These are phyloP conservation scores for Lasiodiplodia sp. DNA, from an alignment of 2,329 filamentous ascomycete species.

Conservation along the genomic window DNA sequence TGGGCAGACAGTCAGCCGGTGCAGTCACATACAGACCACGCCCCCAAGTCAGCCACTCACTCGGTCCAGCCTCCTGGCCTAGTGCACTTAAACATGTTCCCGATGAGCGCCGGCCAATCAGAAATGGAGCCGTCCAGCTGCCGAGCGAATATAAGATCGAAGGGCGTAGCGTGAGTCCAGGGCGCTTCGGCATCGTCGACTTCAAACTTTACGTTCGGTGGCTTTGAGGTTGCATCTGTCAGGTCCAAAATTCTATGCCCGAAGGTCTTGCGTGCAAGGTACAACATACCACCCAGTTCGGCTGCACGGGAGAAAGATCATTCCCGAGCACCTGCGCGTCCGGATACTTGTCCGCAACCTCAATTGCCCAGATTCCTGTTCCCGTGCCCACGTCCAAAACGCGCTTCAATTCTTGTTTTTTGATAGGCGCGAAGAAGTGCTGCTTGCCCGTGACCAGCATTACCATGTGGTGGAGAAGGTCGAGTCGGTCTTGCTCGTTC, in stretches of 20 bases:
- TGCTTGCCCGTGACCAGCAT: slow-evolving; percentile 39
- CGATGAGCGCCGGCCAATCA: slow-evolving; percentile 61
- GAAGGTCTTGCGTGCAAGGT: no score
- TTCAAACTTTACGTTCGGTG: slow-evolving; percentile 67
- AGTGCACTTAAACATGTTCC: slow-evolving; percentile 45
- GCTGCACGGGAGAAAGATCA: slow-evolving; percentile 60
- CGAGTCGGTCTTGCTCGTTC: slow-evolving; percentile 46
- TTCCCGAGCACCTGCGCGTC: slow-evolving; percentile 34
- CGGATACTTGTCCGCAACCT: slow-evolving; percentile 33
- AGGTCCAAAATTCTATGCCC: no score
- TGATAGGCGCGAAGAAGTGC: slow-evolving; percentile 35
- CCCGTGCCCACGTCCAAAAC: slow-evolving; percentile 41
- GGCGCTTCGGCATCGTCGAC: slow-evolving; percentile 68
- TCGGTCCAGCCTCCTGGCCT: slow-evolving; percentile 59
- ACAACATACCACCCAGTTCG: slow-evolving; percentile 36
- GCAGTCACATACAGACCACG: no score
- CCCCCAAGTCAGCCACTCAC: slow-evolving; percentile 10
- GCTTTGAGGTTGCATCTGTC: slow-evolving; percentile 36
- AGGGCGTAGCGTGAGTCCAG: slow-evolving; percentile 61
- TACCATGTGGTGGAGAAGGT: slow-evolving; percentile 39
- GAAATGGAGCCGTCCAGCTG: slow-evolving; percentile 60
- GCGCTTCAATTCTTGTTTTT: slow-evolving; percentile 13
- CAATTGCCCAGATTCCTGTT: slow-evolving; percentile 42
- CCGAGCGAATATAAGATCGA: slow-evolving; percentile 65
- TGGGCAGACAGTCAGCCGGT: not conserved